Evolutionary conservation across 2,329 filamentous ascomycete genomes (phyloP), one percentile per base, ranked within the genome.

Genomic region (Huntiella moniliformis): DNA sequence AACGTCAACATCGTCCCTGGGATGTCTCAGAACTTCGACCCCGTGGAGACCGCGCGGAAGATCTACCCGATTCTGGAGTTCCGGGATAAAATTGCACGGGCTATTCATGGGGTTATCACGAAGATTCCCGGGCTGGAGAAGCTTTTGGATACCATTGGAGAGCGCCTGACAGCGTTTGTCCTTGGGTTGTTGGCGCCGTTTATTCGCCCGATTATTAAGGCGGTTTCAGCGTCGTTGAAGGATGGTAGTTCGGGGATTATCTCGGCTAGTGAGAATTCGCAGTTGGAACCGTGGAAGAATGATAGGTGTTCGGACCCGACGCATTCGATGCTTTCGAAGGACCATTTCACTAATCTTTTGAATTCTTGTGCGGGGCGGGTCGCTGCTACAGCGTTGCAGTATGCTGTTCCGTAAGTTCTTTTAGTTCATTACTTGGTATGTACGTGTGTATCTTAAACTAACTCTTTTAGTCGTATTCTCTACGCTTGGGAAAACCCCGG

Each of bases 11-110:
- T 74, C 11, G 74, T 86, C 7, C 81, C 80, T 15, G 84, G 82
- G 4, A 83, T 87, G 68, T 80, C 75, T 55, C 67, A 74, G 11
- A 67, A 71, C 56, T 83, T 92, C 50, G 87, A 95, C 55, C 79
- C 82, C 0, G 73, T 82, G 54, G 78, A 84, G 60, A 80, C 79
- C 0, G 72, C 80, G 11, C 67, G 71, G 35, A 77, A 92, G 62
- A 95, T 98, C 53, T 96, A 96, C 56, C 91, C 91, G 1, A 94
- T 98, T 50, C 71, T 98, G 0, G 73, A 83, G 50, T 98, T 96
- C 67, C 75, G 88, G 50, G 91, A 98, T 66, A 91, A 81, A 56
- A 86, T 98, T 46, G 87, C 95, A 43, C 84, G 84, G 54, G 74
- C 79, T 36, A 86, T 98, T 60, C 85, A 77, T 56, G 73, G 76